Evolutionary conservation across 2,329 filamentous ascomycete genomes (phyloP), one percentile per base, ranked within the genome.

Genomic region (Ilyonectria robusta): DNA sequence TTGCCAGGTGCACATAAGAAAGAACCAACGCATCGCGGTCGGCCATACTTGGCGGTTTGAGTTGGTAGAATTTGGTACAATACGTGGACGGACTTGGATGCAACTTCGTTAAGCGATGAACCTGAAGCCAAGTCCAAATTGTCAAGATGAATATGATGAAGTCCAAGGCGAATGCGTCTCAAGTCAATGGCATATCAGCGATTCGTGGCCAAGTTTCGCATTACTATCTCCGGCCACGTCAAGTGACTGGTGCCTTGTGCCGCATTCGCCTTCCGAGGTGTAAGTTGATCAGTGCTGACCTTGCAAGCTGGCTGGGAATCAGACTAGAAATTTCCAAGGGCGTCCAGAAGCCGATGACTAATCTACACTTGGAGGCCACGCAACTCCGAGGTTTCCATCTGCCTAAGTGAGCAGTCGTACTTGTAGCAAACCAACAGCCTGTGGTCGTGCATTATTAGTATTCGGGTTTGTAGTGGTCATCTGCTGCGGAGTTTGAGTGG

Each of bases 1-100:
- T 76, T 9, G 77, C 78, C 59, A 89, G 75, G 71, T 89, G 87
- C 40, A 84, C 84, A 75, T 83, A 89, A 8, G 82, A 83, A 19
- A 80, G 72, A 6, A 89, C 78, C 35, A 84, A 75, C 2, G 84
- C 79, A 67, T 88, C 84, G 67, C 71, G 68, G 58, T 75, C 73
- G 9, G 72, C 26, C 75, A 76, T 76, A 2, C 19, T 70, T 47
- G 19, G 40, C 47, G 31, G 29, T 26, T 44, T 44, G 51, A 51
- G 47, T 55, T 53, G 47, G 35, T 59, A n/a, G 47, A 8, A 13
- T 61, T 48, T 35, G 65, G 40, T 59, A 53, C 54, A 56, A 65
- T 56, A 48, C 57, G 53, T 13, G 33, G 35, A 9, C 4, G 15
- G 21, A 47, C 54, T 48, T 56, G 46, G 13, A 56, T 59, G 54